Evolutionary conservation across 148 eudicot species (phyloP), one percentile per base, ranked within the genome.

Genomic region (Heliamphora exappendiculata): DNA sequence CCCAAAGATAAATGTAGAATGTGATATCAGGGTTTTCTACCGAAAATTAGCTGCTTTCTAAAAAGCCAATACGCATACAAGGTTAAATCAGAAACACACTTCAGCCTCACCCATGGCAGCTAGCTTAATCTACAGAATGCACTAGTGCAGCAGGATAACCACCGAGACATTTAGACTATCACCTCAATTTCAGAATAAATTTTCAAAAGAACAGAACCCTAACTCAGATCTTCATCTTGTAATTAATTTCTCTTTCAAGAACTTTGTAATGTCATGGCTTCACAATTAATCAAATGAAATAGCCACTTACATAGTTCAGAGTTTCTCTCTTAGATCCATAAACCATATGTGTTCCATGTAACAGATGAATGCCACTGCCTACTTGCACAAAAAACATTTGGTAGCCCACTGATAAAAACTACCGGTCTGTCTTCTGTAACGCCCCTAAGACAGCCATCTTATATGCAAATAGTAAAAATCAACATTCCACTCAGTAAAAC

Each of bases 91-190:
- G 13, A 20, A 31, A 19, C 37, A 29, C 29, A 17, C 36, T 34
- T 2, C 42, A 64, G 42, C 68, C 68, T 36, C 70, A 37, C 1
- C 42, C 34, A 37, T 65, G 19, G 19, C 70, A 66, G 34, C 28
- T 37, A 66, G 13, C 26, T 5, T 66, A 20, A 39, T 66, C 45
- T 34, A 66, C 19, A 51, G 17, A 68, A 17, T 14, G 16, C 29
- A 49, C 83, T 7, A 83, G 65, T 53, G 85, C 85, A 59, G 87
- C 88, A 80, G 20, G 29, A 55, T n/a, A n/a, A n/a, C 31, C 45
- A 37, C 49, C 7, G 26, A 8, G 45, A 7, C 29, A 20, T 42
- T 17, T 39, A 17, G 12, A 17, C 22, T 19, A 5, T 13, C 17
- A 66, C 47, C 47, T 8, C 20, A 41, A 11, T 72, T 11, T 54